Evolutionary conservation across 495 filamentous ascomycete genomes (phyloP), one percentile per base, ranked within the genome.

Genomic region (Cladorrhinum samala): DNA sequence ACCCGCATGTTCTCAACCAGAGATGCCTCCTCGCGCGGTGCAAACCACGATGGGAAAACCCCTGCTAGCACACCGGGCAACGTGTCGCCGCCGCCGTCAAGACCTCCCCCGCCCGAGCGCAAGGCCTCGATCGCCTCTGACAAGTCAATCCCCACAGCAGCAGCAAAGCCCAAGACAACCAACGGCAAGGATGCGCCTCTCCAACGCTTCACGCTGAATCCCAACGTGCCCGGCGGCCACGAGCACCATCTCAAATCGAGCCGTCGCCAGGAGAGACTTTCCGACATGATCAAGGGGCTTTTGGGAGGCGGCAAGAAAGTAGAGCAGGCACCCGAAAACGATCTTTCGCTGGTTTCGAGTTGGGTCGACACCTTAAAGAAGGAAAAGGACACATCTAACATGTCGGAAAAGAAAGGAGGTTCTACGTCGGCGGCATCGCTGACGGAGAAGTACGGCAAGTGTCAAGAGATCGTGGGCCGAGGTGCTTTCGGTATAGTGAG

Each of bases 361-460:
- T 97, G 93, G 93, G 90, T 96, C 27, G 92, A 96, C 69, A 91
- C 93, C 60, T 79, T 96, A 53, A 89, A 88, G 65, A 84, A 75
- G 58, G 93, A 98, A 68, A 88, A 88, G 58, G 89, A 94, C 48
- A 83, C 79, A 60, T 27, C 24, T 47, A 61, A 88, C 37, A 60
- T 67, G 9, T 50, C 60, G 20, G 89, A 95, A 56, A 90, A 87
- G 74, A 92, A 85, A 63, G 82, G 82, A 19, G 83, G 84, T 0
- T 80, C 86, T 1, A 88, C 86, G 62, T 77, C 89, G 11, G 86
- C 87, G n/a, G 83, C 81, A 3, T 87, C 89, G 3, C 75, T 98
- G 50, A 89, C 90, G 8, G 89, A 97, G 69, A 99, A 97, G 66
- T 99, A 99, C 65, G 93, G 93, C 55, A 96, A 96, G 75, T 97